phyloP scores from a whole-genome alignment of 78 protist species.

The Cavenderia fasciculata region DNA sequence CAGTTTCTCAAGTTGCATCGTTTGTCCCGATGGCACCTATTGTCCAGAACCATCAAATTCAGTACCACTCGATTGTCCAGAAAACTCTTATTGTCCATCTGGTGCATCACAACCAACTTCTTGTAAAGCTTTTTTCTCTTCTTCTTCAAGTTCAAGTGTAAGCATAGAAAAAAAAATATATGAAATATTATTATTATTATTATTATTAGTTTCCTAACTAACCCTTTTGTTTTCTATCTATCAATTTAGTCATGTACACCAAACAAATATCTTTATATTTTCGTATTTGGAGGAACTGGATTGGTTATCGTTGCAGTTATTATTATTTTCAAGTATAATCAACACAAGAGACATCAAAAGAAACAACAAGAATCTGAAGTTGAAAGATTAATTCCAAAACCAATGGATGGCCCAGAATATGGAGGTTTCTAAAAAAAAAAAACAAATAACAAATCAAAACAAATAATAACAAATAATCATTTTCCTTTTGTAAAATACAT shows the following conservation, averaged over 20 bases:
- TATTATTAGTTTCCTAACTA: not conserved
- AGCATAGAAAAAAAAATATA: not conserved
- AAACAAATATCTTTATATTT: slow-evolving; percentile 39
- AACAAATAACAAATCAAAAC: too few species aligned
- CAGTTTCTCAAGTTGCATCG: not conserved
- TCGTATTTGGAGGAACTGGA: slow-evolving; percentile 24
- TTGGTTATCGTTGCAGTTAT: slow-evolving; percentile 1
- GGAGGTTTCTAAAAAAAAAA: slow-evolving; percentile 69
- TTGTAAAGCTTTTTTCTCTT: slow-evolving; percentile 4
- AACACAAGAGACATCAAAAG: slow-evolving; percentile 10
- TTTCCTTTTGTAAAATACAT: too few species aligned
- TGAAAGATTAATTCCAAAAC: slow-evolving; percentile 64
- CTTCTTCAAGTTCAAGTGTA: slow-evolving; percentile 3
- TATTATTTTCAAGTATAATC: slow-evolving; percentile 13
- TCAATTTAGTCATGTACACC: slow-evolving; percentile 17
- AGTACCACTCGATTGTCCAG: slow-evolving; percentile 31
- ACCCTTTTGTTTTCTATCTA: not conserved
- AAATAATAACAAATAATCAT: not conserved
- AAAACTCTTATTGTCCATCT: not conserved
- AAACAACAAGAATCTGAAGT: not conserved
- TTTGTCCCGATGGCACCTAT: slow-evolving; percentile 50
- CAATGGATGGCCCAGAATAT: slow-evolving; percentile 73
- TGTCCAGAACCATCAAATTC: slow-evolving; percentile 16
- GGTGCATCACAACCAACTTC: slow-evolving; percentile 1
- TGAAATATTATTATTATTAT: not conserved